Conservation (phyloP, 345 rosid genomes). For the Eucalyptus erythrocorys region DNA sequence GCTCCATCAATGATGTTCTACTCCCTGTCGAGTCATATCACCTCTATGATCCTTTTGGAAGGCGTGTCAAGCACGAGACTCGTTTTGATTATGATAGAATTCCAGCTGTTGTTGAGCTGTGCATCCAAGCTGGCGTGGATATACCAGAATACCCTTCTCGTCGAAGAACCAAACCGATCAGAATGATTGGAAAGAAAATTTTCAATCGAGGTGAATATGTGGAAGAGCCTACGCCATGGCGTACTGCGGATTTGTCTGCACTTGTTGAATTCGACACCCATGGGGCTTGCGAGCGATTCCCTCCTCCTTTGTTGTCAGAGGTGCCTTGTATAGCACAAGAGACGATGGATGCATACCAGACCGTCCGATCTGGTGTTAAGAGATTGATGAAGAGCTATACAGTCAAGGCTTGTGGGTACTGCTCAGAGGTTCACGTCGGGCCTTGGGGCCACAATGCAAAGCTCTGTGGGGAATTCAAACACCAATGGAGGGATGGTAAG, state of each 20-base stretch:
- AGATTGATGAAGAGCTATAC: constrained; percentile 60
- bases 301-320: constrained; percentile 40
- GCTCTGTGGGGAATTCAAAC: constrained; percentile 87
- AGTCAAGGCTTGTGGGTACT: constrained; percentile 93
- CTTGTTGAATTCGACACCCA: constrained; percentile 65
- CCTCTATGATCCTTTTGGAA: constrained; percentile 78
- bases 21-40: constrained; percentile 86
- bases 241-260: constrained; percentile 25
- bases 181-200: constrained; percentile 70
- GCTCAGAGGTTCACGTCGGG: constrained; percentile 87
- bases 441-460: constrained; percentile 93
- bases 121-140: constrained; percentile 86
- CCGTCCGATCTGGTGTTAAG: constrained; percentile 49
- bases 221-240: constrained; percentile 44
- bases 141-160: constrained; percentile 79
- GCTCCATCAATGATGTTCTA: constrained; percentile 57
- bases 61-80: constrained; percentile 57
- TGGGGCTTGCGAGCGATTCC: constrained; percentile 36
- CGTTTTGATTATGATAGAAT: constrained; percentile 82
- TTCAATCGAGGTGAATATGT: constrained; percentile 61
- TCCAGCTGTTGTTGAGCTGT: constrained; percentile 79
- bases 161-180: constrained; percentile 55
- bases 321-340: constrained; percentile 65
- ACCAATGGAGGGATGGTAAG: constrained; percentile 97
- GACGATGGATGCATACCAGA: constrained; percentile 64